These are phyloP conservation scores for Exophiala spinifera DNA, from an alignment of 2,329 filamentous ascomycete species.

Conservation along the genomic window DNA sequence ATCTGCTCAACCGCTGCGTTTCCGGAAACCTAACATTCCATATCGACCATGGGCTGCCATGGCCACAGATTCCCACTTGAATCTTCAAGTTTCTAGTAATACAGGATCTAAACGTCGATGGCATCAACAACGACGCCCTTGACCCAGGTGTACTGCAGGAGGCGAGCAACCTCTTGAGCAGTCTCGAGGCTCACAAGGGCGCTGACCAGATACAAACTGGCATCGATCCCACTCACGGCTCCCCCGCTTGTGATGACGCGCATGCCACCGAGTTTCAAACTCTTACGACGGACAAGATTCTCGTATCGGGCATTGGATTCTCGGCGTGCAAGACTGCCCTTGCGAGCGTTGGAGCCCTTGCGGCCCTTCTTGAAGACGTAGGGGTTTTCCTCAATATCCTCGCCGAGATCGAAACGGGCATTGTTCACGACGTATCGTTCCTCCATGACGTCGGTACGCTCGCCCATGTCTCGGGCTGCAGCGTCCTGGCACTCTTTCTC, in stretches of 20 bases:
- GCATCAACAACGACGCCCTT: conserved; percentile 31
- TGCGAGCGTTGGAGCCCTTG: conserved; percentile 62
- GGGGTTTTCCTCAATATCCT: conserved; percentile 76
- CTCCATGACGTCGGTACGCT: conserved; percentile 79
- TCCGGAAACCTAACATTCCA: neutral
- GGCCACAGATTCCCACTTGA: conserved; percentile 1
- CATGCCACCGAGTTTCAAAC: conserved; percentile 66
- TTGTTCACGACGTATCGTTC: conserved; percentile 87
- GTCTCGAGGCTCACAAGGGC: conserved; percentile 75
- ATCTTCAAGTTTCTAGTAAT: neutral
- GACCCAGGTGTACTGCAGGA: conserved; percentile 76
- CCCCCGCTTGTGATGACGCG: conserved; percentile 78
- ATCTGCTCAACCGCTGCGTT: neutral
- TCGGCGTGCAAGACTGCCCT: conserved; percentile 81
- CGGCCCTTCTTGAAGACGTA: conserved; percentile 72
- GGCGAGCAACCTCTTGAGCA: conserved; percentile 69
- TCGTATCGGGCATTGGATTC: conserved; percentile 71
- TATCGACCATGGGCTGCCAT: conserved; percentile 9
- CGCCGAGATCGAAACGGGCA: conserved; percentile 75
- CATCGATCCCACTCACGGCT: conserved; percentile 76
- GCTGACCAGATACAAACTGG: conserved; percentile 78
- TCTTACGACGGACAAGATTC: conserved; percentile 73
- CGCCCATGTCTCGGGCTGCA: conserved; percentile 64
- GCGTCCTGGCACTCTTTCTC: conserved; percentile 77
- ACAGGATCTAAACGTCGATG: conserved; percentile 29